A percentile compares a stretch with the other conserved stretches of the same genome.
phyloP scores from a whole-genome alignment of 116 monocot species.

The Papilionanthe hybrid region DNA sequence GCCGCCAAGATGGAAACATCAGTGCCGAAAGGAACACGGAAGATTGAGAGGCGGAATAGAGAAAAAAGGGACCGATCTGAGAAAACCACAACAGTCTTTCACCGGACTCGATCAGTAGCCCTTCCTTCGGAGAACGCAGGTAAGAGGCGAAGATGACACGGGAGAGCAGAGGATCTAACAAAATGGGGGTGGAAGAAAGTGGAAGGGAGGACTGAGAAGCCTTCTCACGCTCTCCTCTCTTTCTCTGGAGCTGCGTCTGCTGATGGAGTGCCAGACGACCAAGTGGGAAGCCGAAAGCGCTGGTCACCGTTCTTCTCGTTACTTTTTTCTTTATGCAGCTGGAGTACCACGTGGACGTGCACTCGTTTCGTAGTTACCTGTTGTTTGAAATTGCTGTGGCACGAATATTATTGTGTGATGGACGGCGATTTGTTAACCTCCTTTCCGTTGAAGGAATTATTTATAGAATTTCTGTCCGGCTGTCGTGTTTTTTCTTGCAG shows the following conservation, averaged over 20 bases:
- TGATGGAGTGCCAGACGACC: neutral
- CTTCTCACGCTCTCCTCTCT: neutral
- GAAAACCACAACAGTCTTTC: neutral
- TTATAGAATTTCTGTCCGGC: no score
- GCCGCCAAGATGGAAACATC: neutral
- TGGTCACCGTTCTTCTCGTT: neutral
- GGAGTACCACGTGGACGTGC: neutral
- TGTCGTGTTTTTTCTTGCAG: no score
- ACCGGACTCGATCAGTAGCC: neutral
- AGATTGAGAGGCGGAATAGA: neutral
- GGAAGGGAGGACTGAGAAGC: neutral
- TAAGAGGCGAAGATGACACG: neutral
- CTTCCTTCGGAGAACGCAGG: conserved; percentile 1
- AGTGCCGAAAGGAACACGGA: neutral
- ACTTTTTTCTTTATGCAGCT: neutral
- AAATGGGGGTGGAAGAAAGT: neutral
- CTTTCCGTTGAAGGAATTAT: no score
- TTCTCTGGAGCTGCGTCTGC: neutral
- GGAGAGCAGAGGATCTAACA: neutral
- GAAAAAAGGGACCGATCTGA: conserved; percentile 6
- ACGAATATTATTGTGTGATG: neutral
- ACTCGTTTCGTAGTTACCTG: neutral
- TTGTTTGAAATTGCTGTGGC: neutral
- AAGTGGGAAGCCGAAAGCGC: conserved; percentile 1
- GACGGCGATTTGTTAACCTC: neutral